phyloP scores from a whole-genome alignment of 2,329 filamentous ascomycete genomes.

The Phialophora tarda region DNA sequence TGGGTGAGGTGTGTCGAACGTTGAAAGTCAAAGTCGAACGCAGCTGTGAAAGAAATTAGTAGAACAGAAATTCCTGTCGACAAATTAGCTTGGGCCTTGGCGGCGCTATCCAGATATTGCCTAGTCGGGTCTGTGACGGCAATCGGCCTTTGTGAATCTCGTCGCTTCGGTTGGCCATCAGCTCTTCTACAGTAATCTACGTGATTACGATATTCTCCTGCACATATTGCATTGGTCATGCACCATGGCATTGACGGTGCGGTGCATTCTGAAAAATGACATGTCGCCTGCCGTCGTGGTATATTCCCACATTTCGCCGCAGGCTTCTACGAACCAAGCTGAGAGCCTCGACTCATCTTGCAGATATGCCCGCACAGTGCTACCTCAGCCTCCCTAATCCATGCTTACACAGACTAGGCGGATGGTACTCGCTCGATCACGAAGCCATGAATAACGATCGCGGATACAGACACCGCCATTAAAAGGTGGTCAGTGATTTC shows the following conservation, averaged over 20 bases:
- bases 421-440: background rate
- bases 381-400: background rate
- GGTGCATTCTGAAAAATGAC: background rate
- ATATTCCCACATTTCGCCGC: background rate
- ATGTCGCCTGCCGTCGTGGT: background rate
- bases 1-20: background rate
- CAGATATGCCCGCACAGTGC: background rate
- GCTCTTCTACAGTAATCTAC: background rate
- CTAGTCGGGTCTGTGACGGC: background rate
- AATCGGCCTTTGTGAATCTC: background rate
- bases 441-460: background rate
- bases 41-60: background rate
- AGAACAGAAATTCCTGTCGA: background rate
- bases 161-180: background rate
- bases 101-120: background rate
- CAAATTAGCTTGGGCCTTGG: background rate
- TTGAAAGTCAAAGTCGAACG: background rate
- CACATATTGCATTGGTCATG: background rate
- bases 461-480: background rate
- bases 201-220: background rate
- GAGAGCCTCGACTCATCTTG: background rate
- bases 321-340: background rate
- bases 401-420: background rate
- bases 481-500: background rate
- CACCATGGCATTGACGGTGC: background rate